Evolutionary conservation across 2,329 filamentous ascomycete species (phyloP).

Genomic region (Acephala macrosclerotiorum): DNA sequence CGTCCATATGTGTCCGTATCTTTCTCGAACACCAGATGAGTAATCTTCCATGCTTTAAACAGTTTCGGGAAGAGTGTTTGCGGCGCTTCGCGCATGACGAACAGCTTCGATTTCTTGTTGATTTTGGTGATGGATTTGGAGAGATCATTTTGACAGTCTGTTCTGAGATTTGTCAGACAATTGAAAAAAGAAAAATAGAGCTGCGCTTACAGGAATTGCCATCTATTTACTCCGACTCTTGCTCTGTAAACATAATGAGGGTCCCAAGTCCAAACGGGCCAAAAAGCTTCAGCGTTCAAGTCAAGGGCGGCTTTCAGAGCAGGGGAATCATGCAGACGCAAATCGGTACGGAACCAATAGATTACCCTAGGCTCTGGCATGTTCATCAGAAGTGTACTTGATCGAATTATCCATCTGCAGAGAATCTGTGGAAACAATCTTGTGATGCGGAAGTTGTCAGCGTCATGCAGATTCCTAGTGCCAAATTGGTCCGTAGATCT

Average conservation of each 20-base stretch:
- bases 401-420: neutral
- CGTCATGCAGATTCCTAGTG: conserved; percentile 7
- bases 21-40: conserved; percentile 80
- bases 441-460: conserved; percentile 2
- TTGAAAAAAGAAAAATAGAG: neutral
- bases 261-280: conserved; percentile 83
- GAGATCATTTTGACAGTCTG: conserved; percentile 77
- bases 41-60: conserved; percentile 76
- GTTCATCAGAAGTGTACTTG: neutral
- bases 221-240: conserved; percentile 74
- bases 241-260: conserved; percentile 80
- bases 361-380: conserved; percentile 63
- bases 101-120: conserved; percentile 75
- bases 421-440: neutral
- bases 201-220: conserved; percentile 68
- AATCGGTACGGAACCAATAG: conserved; percentile 82
- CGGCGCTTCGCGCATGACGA: conserved; percentile 75
- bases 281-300: conserved; percentile 71
- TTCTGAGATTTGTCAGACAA: conserved; percentile 47
- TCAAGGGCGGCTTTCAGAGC: conserved; percentile 76
- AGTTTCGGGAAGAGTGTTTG: conserved; percentile 76
- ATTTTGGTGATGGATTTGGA: conserved; percentile 71
- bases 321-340: conserved; percentile 79
- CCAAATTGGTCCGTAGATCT: neutral
- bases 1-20: conserved; percentile 78